Percentiles rank a stretch among this genome's conserved stretches.
Conservation (phyloP, 2,329 filamentous ascomycete species). For the Calcarisporium arbuscula region DNA sequence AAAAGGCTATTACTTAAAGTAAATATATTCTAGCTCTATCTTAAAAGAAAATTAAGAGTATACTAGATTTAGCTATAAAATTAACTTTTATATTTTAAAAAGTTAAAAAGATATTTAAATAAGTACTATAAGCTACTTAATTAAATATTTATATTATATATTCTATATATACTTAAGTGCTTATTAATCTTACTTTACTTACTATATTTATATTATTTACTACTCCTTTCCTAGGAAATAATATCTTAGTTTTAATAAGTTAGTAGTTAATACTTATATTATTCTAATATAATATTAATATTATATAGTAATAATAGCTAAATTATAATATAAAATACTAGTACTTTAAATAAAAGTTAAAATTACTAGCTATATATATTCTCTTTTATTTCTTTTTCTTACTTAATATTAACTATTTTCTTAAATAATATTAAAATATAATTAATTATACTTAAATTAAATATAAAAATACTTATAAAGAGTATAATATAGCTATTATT, state of each 20-base stretch:
- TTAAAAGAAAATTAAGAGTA: too few relatives aligned
- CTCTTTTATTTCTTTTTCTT: background rate
- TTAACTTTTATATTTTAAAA: background rate
- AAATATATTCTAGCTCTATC: too few relatives aligned
- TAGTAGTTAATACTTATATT: slow-evolving; percentile 1
- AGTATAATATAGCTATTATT: slow-evolving; percentile 4
- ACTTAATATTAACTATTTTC: slow-evolving; percentile 1
- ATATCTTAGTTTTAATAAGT: slow-evolving; percentile 3
- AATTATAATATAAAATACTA: slow-evolving; percentile 1
- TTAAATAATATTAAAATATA: slow-evolving; percentile 1
- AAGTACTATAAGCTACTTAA: too few relatives aligned
- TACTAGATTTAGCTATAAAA: background rate
- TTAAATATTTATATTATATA: background rate
- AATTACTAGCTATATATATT: slow-evolving; percentile 1
- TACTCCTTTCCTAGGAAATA: slow-evolving; percentile 1
- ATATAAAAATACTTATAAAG: slow-evolving; percentile 5
- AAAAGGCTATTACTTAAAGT: too few relatives aligned
- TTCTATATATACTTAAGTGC: slow-evolving; percentile 1
- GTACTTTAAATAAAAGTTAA: slow-evolving; percentile 1
- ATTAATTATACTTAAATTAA: slow-evolving; percentile 2
- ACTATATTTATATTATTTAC: slow-evolving; percentile 5
- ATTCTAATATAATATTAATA: slow-evolving; percentile 3
- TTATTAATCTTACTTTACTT: slow-evolving; percentile 5
- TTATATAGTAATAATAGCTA: slow-evolving; percentile 1
- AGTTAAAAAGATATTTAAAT: too few relatives aligned